Base-by-base conservation (phyloP, 768 basidiomycete species). In the Macrolepiota dolichaula region DNA sequence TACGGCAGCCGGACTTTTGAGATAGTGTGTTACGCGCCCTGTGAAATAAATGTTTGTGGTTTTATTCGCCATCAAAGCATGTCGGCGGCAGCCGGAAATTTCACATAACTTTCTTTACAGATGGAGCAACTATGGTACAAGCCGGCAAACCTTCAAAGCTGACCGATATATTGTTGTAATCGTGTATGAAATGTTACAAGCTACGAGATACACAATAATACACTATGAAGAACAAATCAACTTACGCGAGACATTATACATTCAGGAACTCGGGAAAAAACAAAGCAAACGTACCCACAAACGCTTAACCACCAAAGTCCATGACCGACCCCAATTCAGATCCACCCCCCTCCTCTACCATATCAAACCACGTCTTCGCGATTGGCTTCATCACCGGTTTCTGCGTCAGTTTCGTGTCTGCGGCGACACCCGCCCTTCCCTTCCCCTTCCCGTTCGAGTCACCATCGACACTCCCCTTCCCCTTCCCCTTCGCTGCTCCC, bases 291-390 rank as follows among this genome's bases (percentile, higher is more conserved):
- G n/a, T n/a, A n/a, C n/a, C n/a, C n/a, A n/a, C n/a, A n/a, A n/a
- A n/a, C n/a, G n/a, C n/a, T n/a, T n/a, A n/a, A n/a, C n/a, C n/a
- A n/a, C n/a, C 15, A 22, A 52, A 51, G 17, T 59, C 50, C 58
- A 59, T 59, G 17, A 60, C 29, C 5, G 59, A 54, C 6, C 59
- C 59, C 51, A 60, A 54, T 12, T 60, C 59, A 5, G n/a, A n/a
- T n/a, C 29, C 57, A 58, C 54, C 59, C 19, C 29, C 51, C 7
- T 60, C 59, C n/a, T 59, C 58, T 6, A 59, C 51, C 51, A 51
- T 59, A 50, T 59, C 40, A 44, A 25, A 40, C 58, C 59, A 60
- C 1, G 51, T 46, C 59, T 54, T 60, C 17, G 50, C n/a, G 24
- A 15, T 44, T 56, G 25, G 27, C 29, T 7, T 53, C 11, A 29